phyloP scores from a whole-genome alignment of 805 yeast genomes.

The Saccharomycopsis sp. region DNA sequence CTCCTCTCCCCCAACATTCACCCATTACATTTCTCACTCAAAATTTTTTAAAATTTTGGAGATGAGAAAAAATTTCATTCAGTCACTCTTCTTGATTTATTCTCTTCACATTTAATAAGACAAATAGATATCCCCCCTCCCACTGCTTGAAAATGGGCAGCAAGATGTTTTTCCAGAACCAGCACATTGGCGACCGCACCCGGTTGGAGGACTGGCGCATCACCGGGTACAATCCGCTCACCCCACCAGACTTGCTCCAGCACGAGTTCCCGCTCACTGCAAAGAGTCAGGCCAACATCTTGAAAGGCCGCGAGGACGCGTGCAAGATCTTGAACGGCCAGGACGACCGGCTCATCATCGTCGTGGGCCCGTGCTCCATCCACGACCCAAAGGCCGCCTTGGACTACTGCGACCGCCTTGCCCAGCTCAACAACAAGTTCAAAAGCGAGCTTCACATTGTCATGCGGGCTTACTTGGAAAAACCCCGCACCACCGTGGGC shows the following conservation, averaged over 20 bases:
- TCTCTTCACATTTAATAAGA: no score
- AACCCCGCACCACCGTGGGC: slow-evolving; percentile 98
- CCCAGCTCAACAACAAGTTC: slow-evolving; percentile 58
- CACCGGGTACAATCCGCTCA: slow-evolving; percentile 87
- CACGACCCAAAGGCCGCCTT: slow-evolving; percentile 86
- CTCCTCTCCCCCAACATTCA: no score
- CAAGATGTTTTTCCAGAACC: slow-evolving; percentile 88
- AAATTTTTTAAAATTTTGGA: no score
- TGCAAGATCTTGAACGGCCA: slow-evolving; percentile 61
- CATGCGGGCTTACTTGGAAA: slow-evolving; percentile 97
- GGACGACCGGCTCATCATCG: slow-evolving; percentile 77
- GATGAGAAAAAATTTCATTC: no score
- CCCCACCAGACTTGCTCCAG: slow-evolving; percentile 86
- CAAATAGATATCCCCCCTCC: no score
- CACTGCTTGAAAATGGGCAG: no score
- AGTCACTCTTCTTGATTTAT: no score
- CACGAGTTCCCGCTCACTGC: slow-evolving; percentile 66
- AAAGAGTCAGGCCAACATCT: slow-evolving; percentile 51
- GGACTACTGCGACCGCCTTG: slow-evolving; percentile 72
- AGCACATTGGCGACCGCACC: slow-evolving; percentile 73
- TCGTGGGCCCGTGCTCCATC: slow-evolving; percentile 96
- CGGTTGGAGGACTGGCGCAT: slow-evolving; percentile 72
- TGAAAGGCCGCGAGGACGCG: slow-evolving; percentile 71
- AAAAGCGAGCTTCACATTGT: slow-evolving; percentile 69
- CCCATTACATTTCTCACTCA: no score